phyloP scores from a whole-genome alignment of 1,284 basidiomycete genomes.

The Mycosarcoma mackinlayi region DNA sequence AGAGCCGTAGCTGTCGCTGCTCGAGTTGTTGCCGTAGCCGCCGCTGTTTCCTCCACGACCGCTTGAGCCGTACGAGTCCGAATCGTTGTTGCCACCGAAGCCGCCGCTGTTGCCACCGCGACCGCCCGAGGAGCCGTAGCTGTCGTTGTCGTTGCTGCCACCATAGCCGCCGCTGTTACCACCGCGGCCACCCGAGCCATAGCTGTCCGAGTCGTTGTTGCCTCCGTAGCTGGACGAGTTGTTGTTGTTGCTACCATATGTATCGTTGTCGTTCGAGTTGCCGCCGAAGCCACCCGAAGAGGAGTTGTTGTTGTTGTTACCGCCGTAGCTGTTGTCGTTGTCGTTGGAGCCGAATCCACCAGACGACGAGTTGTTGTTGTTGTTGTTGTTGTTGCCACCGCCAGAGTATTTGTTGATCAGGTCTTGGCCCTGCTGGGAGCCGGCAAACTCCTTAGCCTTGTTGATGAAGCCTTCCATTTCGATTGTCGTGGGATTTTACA shows the following conservation, averaged over 20 bases:
- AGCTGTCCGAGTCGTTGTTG: conserved; percentile 29
- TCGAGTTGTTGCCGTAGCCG: conserved; percentile 17
- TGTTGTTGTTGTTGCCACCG: conserved; percentile 40
- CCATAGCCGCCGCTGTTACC: conserved; percentile 10
- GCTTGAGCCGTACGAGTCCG: conserved; percentile 6
- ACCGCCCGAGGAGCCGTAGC: conserved; percentile 18
- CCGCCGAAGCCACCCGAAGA: conserved; percentile 9
- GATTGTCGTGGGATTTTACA: no score
- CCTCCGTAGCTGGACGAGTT: conserved; percentile 9
- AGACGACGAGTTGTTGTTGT: conserved; percentile 19
- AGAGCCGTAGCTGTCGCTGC: conserved; percentile 19
- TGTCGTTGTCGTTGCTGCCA: conserved; percentile 17
- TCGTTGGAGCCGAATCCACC: conserved; percentile 10
- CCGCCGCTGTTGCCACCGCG: conserved; percentile 12
- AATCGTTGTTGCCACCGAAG: conserved; percentile 2
- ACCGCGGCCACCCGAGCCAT: background rate
- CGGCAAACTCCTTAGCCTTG: conserved; percentile 60
- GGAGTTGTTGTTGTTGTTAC: conserved; percentile 17
- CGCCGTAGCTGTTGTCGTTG: conserved; percentile 10
- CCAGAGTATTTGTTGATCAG: conserved; percentile 44
- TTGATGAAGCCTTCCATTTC: conserved; percentile 60
- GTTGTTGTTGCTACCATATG: conserved; percentile 16
- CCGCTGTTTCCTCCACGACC: conserved; percentile 13
- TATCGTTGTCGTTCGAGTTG: conserved; percentile 14
- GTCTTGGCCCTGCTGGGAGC: conserved; percentile 49